These are phyloP conservation scores for Aspergillus coremiiformis DNA, from an alignment of 495 filamentous ascomycete species.

Conservation along the genomic window DNA sequence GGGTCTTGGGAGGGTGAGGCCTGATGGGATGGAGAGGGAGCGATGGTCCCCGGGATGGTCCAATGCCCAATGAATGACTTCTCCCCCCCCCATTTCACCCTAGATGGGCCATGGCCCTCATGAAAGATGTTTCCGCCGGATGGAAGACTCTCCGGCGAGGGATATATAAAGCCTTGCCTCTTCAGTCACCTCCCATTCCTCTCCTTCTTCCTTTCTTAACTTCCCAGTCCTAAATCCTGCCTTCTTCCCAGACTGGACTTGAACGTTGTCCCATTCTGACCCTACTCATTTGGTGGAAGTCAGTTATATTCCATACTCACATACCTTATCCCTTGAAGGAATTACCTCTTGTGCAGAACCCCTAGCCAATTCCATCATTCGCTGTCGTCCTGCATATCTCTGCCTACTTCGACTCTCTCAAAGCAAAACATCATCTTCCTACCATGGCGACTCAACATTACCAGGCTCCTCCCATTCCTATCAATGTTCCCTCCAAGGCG, in stretches of 20 bases:
- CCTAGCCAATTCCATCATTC: neutral
- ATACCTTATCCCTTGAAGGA: neutral
- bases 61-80: slow-evolving; percentile 38
- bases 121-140: slow-evolving; percentile 27
- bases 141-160: slow-evolving; percentile 43
- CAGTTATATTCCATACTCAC: slow-evolving; percentile 12
- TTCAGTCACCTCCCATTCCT: slow-evolving; percentile 27
- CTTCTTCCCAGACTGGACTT: slow-evolving; percentile 1
- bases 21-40: slow-evolving; percentile 38
- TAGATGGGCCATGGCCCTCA: slow-evolving; percentile 14
- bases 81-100: slow-evolving; percentile 16
- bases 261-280: neutral
- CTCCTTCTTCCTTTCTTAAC: slow-evolving; percentile 52
- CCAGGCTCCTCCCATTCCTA: slow-evolving; percentile 47
- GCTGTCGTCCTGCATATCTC: neutral
- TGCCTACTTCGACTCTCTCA: neutral
- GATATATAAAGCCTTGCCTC: slow-evolving; percentile 57
- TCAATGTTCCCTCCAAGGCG: slow-evolving; percentile 59
- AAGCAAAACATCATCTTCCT: slow-evolving; percentile 10
- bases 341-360: neutral
- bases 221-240: slow-evolving; percentile 33
- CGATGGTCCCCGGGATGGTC: slow-evolving; percentile 41
- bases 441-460: slow-evolving; percentile 50
- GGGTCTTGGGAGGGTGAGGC: slow-evolving; percentile 27
- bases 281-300: neutral